Percentiles rank a stretch among this genome's conserved stretches.
These are phyloP conservation scores for Nannizziopsis arthrosporioides DNA, from an alignment of 2,329 filamentous ascomycete species.

Conservation along the genomic window DNA sequence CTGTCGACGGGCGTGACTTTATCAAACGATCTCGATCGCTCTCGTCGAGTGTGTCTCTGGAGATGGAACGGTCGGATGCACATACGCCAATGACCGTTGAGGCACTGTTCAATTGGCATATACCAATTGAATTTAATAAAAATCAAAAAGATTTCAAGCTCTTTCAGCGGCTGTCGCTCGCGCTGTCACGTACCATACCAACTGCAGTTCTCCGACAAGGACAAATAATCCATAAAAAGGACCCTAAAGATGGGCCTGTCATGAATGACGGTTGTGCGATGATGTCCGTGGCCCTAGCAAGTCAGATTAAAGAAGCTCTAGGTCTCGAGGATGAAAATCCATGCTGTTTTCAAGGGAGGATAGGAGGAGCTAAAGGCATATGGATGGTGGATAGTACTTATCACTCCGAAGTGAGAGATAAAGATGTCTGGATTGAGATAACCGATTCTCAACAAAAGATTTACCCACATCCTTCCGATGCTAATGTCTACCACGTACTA, in stretches of 20 bases:
- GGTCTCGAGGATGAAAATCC: slow-evolving; percentile 31
- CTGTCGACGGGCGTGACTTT: slow-evolving; percentile 35
- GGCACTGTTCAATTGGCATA: slow-evolving; percentile 37
- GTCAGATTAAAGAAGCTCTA: slow-evolving; percentile 35
- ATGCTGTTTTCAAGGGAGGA: slow-evolving; percentile 46
- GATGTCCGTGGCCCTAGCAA: slow-evolving; percentile 44
- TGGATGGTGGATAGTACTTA: slow-evolving; percentile 44
- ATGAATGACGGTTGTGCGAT: slow-evolving; percentile 45
- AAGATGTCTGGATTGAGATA: slow-evolving; percentile 44
- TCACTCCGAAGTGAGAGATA: slow-evolving; percentile 21
- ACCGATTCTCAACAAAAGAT: slow-evolving; percentile 49
- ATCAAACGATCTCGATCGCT: slow-evolving; percentile 9
- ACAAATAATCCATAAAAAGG: slow-evolving; percentile 28
- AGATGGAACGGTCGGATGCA: slow-evolving; percentile 19
- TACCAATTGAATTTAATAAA: slow-evolving; percentile 27
- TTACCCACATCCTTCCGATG: slow-evolving; percentile 29
- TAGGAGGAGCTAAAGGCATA: slow-evolving; percentile 50
- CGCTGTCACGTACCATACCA: slow-evolving; percentile 34
- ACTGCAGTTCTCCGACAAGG: slow-evolving; percentile 24
- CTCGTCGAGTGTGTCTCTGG: slow-evolving; percentile 15
- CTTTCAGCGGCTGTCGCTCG: slow-evolving; percentile 35
- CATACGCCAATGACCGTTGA: slow-evolving; percentile 30
- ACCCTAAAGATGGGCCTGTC: slow-evolving; percentile 21
- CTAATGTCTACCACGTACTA: slow-evolving; percentile 15
- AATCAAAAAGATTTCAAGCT: slow-evolving; percentile 34